Evolutionary conservation across 1,284 basidiomycete genomes (phyloP).

Genomic region (Sporisorium graminicola): DNA sequence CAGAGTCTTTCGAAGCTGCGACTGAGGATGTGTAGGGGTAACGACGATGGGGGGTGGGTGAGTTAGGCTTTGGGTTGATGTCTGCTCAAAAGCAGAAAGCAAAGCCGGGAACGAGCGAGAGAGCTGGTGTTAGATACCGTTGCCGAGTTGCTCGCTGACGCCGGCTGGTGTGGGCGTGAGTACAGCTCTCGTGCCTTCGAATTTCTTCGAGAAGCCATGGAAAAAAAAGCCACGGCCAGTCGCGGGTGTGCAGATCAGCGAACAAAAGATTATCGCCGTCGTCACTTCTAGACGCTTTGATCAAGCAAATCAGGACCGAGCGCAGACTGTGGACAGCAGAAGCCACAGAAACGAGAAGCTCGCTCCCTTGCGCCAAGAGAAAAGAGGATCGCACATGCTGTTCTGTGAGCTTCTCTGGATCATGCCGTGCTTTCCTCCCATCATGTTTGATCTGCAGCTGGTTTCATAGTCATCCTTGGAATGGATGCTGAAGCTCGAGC

Average conservation of each 20-base stretch:
- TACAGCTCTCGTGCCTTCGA: slow-evolving; percentile 12
- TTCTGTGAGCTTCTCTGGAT: neutral
- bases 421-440: neutral
- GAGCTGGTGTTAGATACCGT: slow-evolving; percentile 6
- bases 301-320: neutral
- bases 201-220: slow-evolving; percentile 10
- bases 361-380: too few species aligned
- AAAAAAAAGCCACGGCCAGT: too few species aligned
- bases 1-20: neutral
- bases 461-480: neutral
- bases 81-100: neutral
- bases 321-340: too few species aligned
- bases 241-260: slow-evolving; percentile 2
- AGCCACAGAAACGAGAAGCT: too few species aligned
- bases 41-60: neutral
- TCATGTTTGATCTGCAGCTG: neutral
- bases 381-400: neutral
- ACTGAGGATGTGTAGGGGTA: neutral
- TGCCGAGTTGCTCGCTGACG: neutral
- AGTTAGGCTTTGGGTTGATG: slow-evolving; percentile 1
- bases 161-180: neutral
- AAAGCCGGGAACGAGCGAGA: neutral
- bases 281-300: neutral
- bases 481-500: neutral
- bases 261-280: slow-evolving; percentile 5